These are phyloP conservation scores for Globisporangium okanoganense DNA, from an alignment of 352 stramenopile genomes.

Conservation along the genomic window DNA sequence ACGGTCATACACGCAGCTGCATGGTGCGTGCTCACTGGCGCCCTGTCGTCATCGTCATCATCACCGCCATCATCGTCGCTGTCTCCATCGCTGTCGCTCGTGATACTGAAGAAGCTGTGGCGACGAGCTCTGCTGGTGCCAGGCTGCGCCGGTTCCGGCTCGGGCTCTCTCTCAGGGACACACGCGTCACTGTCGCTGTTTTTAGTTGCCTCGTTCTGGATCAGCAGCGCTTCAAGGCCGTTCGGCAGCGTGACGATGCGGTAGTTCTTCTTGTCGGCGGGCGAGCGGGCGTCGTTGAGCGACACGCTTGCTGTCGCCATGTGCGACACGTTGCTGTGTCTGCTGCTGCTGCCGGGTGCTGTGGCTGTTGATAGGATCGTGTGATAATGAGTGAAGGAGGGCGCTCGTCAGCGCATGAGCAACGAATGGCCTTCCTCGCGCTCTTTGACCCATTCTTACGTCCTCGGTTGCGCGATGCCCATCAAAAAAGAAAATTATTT, in stretches of 20 bases:
- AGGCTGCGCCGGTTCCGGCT: not conserved
- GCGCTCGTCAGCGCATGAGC: not conserved
- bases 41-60: conserved; percentile 12
- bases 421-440: not conserved
- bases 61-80: conserved; percentile 11
- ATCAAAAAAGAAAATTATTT: not conserved
- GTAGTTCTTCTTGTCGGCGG: conserved; percentile 69
- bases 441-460: conserved; percentile 1
- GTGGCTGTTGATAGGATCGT: not conserved
- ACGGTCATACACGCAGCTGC: conserved; percentile 57
- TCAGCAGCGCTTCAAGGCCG: conserved; percentile 55
- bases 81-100: conserved; percentile 10
- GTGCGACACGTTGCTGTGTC: not conserved
- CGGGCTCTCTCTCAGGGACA: not conserved
- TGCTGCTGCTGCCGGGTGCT: not conserved
- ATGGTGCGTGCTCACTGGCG: conserved; percentile 17
- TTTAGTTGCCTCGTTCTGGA: conserved; percentile 35
- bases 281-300: conserved; percentile 52
- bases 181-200: not conserved
- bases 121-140: conserved; percentile 1
- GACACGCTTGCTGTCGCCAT: conserved; percentile 15
- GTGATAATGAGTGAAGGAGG: not conserved
- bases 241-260: conserved; percentile 61
- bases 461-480: not conserved
- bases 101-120: conserved; percentile 14